Conservation (phyloP, 1,139 yeast genomes). For the Yamadazyma blattariae region DNA sequence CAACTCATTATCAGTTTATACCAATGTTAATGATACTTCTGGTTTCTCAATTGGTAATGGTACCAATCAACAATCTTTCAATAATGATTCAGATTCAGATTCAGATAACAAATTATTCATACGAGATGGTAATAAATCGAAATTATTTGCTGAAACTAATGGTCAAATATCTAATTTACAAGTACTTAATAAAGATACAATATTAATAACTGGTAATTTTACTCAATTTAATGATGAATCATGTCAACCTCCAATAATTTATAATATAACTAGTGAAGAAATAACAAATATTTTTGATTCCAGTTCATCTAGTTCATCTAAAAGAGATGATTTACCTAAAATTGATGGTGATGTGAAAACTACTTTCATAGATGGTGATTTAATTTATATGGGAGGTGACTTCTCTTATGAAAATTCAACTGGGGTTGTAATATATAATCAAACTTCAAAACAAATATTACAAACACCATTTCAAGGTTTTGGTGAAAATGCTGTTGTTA, state of each 20-base stretch:
- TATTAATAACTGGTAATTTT: constrained; percentile 47
- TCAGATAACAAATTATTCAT: constrained; percentile 24
- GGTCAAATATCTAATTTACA: constrained; percentile 34
- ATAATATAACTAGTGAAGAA: constrained; percentile 46
- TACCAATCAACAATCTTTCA: not conserved
- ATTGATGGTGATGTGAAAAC: constrained; percentile 52
- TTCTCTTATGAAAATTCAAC: constrained; percentile 54
- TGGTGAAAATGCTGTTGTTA: constrained; percentile 54
- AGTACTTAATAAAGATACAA: constrained; percentile 23
- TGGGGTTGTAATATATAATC: constrained; percentile 69
- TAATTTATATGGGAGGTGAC: constrained; percentile 80
- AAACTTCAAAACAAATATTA: constrained; percentile 36
- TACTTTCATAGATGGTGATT: constrained; percentile 41
- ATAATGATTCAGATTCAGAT: constrained; percentile 1
- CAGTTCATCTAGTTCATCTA: constrained; percentile 13
- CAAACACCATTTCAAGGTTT: constrained; percentile 78
- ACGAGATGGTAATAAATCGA: constrained; percentile 25
- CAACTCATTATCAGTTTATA: constrained; percentile 57
- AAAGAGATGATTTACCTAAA: constrained; percentile 20
- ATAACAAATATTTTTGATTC: constrained; percentile 35
- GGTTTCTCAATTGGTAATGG: constrained; percentile 1
- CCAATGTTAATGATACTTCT: constrained; percentile 48
- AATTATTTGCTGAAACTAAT: constrained; percentile 28
- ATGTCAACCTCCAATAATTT: constrained; percentile 52
- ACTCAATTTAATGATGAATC: constrained; percentile 31